These are phyloP conservation scores for Amoebophrya sp. DNA, from an alignment of 169 alveolate species.

Conservation along the genomic window DNA sequence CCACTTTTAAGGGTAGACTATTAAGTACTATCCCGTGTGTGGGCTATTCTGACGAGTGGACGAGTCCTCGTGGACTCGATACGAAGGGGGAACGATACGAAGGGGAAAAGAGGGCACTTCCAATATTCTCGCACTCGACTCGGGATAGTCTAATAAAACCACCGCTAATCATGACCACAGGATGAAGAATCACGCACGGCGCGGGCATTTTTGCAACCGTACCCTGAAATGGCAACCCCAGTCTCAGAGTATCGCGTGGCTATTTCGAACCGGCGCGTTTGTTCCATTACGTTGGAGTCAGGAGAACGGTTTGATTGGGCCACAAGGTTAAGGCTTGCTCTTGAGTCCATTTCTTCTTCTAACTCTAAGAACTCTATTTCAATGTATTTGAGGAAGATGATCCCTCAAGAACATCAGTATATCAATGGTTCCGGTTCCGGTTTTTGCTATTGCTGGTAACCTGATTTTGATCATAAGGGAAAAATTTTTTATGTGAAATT, in stretches of 20 bases:
- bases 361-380: too few relatives aligned
- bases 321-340: too few relatives aligned
- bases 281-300: background rate
- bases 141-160: background rate
- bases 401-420: background rate
- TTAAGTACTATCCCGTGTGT: too few relatives aligned
- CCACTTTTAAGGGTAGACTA: too few relatives aligned
- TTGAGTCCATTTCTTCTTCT: too few relatives aligned
- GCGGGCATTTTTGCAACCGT: background rate
- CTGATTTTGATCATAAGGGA: too few relatives aligned
- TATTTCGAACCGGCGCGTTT: background rate
- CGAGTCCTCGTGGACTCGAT: too few relatives aligned
- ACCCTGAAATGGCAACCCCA: background rate
- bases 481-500: too few relatives aligned
- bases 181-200: background rate
- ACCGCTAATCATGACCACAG: background rate
- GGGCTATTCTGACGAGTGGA: too few relatives aligned
- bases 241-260: background rate
- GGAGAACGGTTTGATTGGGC: conserved; percentile 2
- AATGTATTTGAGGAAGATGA: background rate
- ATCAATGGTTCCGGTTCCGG: background rate
- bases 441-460: background rate
- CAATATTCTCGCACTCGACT: background rate
- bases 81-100: too few relatives aligned
- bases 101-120: too few relatives aligned